Conservation (phyloP, 2,329 filamentous ascomycete genomes). For the Alternaria gansuensis region DNA sequence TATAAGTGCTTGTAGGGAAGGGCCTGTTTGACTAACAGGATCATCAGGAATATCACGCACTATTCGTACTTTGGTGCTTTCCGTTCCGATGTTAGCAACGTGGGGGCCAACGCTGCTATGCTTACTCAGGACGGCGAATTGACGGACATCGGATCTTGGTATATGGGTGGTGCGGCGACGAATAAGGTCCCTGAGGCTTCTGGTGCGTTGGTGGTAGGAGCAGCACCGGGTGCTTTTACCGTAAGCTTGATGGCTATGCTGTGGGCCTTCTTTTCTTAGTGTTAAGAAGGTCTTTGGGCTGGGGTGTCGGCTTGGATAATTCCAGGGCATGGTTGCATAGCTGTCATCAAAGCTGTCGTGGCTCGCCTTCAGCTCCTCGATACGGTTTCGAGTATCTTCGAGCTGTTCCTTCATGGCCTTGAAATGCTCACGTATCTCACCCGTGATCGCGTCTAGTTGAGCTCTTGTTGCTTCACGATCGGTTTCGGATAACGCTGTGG, state of each 20-base stretch:
- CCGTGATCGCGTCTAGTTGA: too few relatives aligned
- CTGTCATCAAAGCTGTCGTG: too few relatives aligned
- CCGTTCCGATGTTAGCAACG: constrained; percentile 72
- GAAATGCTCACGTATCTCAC: too few relatives aligned
- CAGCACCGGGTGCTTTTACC: background rate
- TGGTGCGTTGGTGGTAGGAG: background rate
- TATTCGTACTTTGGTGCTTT: constrained; percentile 84
- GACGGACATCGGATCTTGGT: constrained; percentile 80
- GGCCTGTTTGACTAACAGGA: constrained; percentile 3
- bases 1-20: background rate
- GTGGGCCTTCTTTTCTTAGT: background rate
- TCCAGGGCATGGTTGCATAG: too few relatives aligned
- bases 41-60: constrained; percentile 63
- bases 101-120: constrained; percentile 77
- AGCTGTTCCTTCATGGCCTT: too few relatives aligned
- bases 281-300: background rate
- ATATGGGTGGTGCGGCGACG: constrained; percentile 64
- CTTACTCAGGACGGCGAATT: constrained; percentile 72
- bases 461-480: too few relatives aligned
- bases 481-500: too few relatives aligned
- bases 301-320: background rate
- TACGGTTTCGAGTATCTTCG: too few relatives aligned
- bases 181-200: constrained; percentile 17
- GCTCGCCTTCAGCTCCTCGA: too few relatives aligned
- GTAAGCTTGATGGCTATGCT: background rate